Percentiles rank a stretch among this genome's conserved stretches.
Conservation (phyloP, 1,284 basidiomycete species). For the Ustilago crameri region DNA sequence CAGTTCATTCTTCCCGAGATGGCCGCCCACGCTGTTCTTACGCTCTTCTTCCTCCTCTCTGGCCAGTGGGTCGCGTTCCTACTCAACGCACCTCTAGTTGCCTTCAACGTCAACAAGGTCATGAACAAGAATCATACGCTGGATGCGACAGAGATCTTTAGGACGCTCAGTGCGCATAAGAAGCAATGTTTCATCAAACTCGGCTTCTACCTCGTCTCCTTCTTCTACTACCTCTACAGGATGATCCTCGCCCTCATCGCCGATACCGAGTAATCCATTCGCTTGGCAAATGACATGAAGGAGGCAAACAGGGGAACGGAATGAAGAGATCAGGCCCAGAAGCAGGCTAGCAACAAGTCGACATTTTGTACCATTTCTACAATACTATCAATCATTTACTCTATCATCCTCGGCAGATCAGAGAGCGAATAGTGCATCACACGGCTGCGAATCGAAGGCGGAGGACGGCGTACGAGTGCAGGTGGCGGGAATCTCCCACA, state of each 20-base stretch:
- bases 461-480: too few species aligned
- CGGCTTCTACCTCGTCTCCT: slow-evolving; percentile 65
- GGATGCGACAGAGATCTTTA: slow-evolving; percentile 98
- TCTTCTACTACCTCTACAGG: slow-evolving; percentile 68
- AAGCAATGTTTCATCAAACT: slow-evolving; percentile 79
- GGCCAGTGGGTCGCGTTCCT: slow-evolving; percentile 92
- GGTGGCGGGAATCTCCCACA: too few species aligned
- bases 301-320: too few species aligned
- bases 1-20: slow-evolving; percentile 99
- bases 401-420: too few species aligned
- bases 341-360: too few species aligned
- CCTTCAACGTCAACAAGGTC: slow-evolving; percentile 96
- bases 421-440: too few species aligned
- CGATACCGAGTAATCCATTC: slow-evolving; percentile 34
- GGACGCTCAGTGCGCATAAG: slow-evolving; percentile 92
- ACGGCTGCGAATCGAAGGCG: too few species aligned
- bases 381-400: too few species aligned
- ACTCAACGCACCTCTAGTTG: slow-evolving; percentile 88
- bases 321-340: too few species aligned
- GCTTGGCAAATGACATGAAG: background rate
- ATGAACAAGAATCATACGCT: slow-evolving; percentile 96
- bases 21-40: slow-evolving; percentile 82
- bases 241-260: slow-evolving; percentile 58
- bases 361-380: too few species aligned
- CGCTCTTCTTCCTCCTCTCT: slow-evolving; percentile 79